These are phyloP conservation scores for Inosperma sp. DNA, from an alignment of 768 basidiomycete species.

Conservation along the genomic window DNA sequence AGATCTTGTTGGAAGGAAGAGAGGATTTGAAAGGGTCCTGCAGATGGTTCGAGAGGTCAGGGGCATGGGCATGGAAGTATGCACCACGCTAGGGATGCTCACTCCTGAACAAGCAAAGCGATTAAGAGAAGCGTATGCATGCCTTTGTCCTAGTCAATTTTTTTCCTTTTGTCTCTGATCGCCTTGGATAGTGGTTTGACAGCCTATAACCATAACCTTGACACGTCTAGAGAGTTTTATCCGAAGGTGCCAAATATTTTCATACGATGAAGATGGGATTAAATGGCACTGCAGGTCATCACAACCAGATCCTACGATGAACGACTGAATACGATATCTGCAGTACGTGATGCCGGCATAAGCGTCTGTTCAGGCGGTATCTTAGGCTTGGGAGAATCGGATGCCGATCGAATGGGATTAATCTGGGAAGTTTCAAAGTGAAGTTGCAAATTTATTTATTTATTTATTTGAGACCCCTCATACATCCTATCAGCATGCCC, in stretches of 20 bases:
- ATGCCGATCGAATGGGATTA: conserved; percentile 85
- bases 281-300: conserved; percentile 61
- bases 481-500: conserved; percentile 57
- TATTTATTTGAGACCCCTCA: conserved; percentile 12
- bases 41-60: conserved; percentile 88
- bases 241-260: conserved; percentile 69
- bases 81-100: conserved; percentile 97
- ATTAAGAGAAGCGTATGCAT: conserved; percentile 84
- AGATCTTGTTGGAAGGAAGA: conserved; percentile 86
- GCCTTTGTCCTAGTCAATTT: not conserved
- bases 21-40: conserved; percentile 90
- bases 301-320: conserved; percentile 95
- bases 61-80: conserved; percentile 98
- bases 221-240: conserved; percentile 96
- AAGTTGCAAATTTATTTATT: conserved; percentile 24
- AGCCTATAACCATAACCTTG: conserved; percentile 98
- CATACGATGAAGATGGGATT: not conserved
- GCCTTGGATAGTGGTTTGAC: conserved; percentile 66
- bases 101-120: conserved; percentile 87
- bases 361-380: conserved; percentile 98
- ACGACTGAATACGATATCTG: conserved; percentile 80
- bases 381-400: conserved; percentile 87
- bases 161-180: conserved; percentile 8
- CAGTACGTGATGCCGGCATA: conserved; percentile 92
- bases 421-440: conserved; percentile 93